Conservation (phyloP, 169 alveolate species). For the Plasmodium ovale region DNA sequence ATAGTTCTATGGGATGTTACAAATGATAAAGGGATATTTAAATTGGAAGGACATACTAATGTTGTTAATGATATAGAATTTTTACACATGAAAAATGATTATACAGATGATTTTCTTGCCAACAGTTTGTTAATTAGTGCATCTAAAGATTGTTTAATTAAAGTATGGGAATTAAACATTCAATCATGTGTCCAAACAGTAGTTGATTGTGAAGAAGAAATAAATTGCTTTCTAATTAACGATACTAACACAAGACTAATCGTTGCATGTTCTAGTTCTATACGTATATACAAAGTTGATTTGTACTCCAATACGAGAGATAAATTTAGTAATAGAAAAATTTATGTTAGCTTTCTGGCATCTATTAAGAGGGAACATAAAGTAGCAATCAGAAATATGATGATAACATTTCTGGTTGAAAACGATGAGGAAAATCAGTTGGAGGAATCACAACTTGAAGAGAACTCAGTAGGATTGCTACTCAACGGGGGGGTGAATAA, state of each 20-base stretch:
- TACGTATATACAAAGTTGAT: constrained; percentile 70
- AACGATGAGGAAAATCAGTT: not conserved
- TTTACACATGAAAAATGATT: constrained; percentile 42
- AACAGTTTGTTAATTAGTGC: constrained; percentile 80
- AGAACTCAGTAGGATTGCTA: not conserved
- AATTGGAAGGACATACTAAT: constrained; percentile 88
- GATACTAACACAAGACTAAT: constrained; percentile 63
- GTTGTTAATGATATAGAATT: constrained; percentile 85
- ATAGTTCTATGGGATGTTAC: constrained; percentile 90
- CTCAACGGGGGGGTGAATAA: not conserved
- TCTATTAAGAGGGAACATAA: constrained; percentile 27
- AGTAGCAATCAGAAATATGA: constrained; percentile 35
- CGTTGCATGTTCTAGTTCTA: constrained; percentile 28
- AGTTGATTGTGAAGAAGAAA: constrained; percentile 86
- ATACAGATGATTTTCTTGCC: constrained; percentile 42
- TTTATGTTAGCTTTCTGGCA: constrained; percentile 51
- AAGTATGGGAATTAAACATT: constrained; percentile 89
- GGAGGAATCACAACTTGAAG: not conserved
- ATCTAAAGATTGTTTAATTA: constrained; percentile 90
- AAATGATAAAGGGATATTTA: constrained; percentile 87
- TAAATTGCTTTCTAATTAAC: constrained; percentile 79
- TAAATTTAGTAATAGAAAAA: constrained; percentile 31
- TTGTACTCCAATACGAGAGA: constrained; percentile 16
- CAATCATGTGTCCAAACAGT: constrained; percentile 90
- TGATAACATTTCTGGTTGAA: constrained; percentile 27